Base-by-base conservation (phyloP, 2,329 filamentous ascomycete genomes). In the Leptographium procerum region DNA sequence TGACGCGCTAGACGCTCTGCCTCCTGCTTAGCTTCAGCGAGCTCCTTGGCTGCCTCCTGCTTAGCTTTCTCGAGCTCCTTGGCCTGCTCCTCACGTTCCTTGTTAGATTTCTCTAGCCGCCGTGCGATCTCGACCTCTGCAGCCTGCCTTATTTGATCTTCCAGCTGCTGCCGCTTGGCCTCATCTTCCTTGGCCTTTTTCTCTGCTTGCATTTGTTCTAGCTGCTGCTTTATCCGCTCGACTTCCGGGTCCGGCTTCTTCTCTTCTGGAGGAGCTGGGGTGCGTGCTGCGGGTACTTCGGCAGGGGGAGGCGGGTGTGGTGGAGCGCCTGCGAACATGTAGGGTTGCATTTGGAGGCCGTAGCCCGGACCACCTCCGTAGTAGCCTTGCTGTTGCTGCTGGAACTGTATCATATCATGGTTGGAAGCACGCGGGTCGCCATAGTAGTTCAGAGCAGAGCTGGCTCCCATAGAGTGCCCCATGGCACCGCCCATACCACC, bases 151-250 rank as follows among this genome's bases (percentile, higher is more conserved):
- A 73, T 69, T 59, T 66, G 70, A 47, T 75, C 72, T 56, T 76
- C 75, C 70, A 75, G 71, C 62, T 70, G 71, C 59, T 66, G 62
- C 58, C 75, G 71, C 64, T 70, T 74, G 36, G 76, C 73, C 11
- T 72, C 73, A 13, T 75, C 75, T 56, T 76, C 77, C 60, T 71
- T 73, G 61, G 70, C 72, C 33, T 74, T 75, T 59, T 77, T 70
- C 33, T 74, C 74, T 4, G 69, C 71, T 61, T 81, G 75, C 50
- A 81, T 73, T 11, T 72, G 70, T 14, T 77, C 75, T 19, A 88
- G 70, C 64, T 86, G 78, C 61, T 81, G 77, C 61, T 85, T 78
- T 59, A 86, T 77, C n/a, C 75, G 74, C 61, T 86, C 73, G 65
- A 83, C 83, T 58, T 86, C 80, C 1, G 79, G 76, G 57, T 86